Percentiles rank a stretch among this genome's conserved stretches.
phyloP scores from a whole-genome alignment of 2,329 filamentous ascomycete species.

The Bipolaris oryzae region DNA sequence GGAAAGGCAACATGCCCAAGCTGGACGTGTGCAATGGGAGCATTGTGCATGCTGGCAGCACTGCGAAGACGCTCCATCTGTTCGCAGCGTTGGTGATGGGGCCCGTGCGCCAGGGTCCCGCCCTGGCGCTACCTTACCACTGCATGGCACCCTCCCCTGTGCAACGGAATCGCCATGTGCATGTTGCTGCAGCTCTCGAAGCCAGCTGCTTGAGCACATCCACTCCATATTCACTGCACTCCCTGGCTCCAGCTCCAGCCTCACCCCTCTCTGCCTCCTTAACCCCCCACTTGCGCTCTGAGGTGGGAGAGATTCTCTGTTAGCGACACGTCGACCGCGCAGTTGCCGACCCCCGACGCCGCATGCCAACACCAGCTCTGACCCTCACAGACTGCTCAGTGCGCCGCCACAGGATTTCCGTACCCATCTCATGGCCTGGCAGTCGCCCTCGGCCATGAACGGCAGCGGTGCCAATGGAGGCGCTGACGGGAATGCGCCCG shows the following conservation, averaged over 20 bases:
- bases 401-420: constrained; percentile 27
- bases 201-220: constrained; percentile 9
- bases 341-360: constrained; percentile 35
- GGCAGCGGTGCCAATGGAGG: constrained; percentile 60
- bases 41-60: not conserved
- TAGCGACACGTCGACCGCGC: constrained; percentile 24
- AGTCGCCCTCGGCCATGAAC: constrained; percentile 68
- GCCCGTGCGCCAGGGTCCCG: constrained; percentile 15
- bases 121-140: constrained; percentile 21
- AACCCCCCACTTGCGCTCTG: constrained; percentile 11
- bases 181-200: constrained; percentile 10
- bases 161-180: constrained; percentile 11
- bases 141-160: constrained; percentile 15
- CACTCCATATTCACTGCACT: constrained; percentile 6
- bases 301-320: constrained; percentile 27
- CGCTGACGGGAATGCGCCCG: constrained; percentile 56
- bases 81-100: constrained; percentile 8
- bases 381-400: constrained; percentile 30
- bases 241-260: not conserved
- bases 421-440: constrained; percentile 67
- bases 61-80: not conserved
- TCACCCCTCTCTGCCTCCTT: not conserved
- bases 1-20: no score
- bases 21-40: not conserved
- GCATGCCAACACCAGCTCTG: constrained; percentile 35